These are phyloP conservation scores for fission yeast (Schizosaccharomyces pombe) DNA, from an alignment of 805 yeast genomes.

Conservation along the genomic window DNA sequence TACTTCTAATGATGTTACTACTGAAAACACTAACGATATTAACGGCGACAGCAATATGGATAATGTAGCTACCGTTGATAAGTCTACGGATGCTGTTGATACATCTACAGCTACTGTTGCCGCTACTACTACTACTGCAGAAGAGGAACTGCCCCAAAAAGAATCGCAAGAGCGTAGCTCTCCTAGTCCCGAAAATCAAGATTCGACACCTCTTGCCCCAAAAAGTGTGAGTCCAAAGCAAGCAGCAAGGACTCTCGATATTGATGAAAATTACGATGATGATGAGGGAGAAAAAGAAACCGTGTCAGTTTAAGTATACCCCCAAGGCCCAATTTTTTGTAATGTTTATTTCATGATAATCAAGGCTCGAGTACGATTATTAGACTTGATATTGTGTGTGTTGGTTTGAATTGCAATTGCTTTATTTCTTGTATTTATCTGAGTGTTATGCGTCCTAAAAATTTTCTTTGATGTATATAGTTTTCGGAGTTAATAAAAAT, in stretches of 20 bases:
- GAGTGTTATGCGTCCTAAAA: too few relatives aligned
- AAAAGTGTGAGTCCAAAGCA: constrained; percentile 3
- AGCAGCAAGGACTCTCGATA: constrained; percentile 20
- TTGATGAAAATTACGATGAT: constrained; percentile 25
- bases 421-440: too few relatives aligned
- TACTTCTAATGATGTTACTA: too few relatives aligned
- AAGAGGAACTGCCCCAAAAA: background rate
- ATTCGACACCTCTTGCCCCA: background rate
- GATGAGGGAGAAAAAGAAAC: constrained; percentile 8
- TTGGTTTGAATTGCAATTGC: too few relatives aligned
- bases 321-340: too few relatives aligned
- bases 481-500: too few relatives aligned
- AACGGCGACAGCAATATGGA: too few relatives aligned
- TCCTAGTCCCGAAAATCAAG: background rate
- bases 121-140: background rate
- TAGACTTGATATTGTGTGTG: too few relatives aligned
- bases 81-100: background rate
- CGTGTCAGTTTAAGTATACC: background rate
- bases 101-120: background rate
- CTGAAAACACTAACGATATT: too few relatives aligned
- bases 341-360: too few relatives aligned
- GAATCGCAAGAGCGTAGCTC: background rate
- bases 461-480: too few relatives aligned
- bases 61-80: background rate
- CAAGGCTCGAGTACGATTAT: too few relatives aligned